phyloP scores from a whole-genome alignment of 1,284 basidiomycete species.

The Ceratobasidium sp. region DNA sequence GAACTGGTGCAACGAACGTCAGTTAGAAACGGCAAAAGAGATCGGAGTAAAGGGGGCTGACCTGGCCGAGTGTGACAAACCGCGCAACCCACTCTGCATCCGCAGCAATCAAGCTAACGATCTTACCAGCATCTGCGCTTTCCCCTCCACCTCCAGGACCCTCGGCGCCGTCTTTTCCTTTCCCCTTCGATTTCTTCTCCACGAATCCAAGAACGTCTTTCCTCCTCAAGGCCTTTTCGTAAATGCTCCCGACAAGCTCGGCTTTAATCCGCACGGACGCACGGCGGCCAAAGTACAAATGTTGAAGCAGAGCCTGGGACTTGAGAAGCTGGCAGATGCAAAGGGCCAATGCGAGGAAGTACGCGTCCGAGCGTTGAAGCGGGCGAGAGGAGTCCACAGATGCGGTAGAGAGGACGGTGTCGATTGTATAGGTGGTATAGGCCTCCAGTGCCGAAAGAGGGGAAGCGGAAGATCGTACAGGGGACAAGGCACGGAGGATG shows the following conservation, averaged over 20 bases:
- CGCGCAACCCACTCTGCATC: slow-evolving; percentile 39
- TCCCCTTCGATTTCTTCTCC: slow-evolving; percentile 3
- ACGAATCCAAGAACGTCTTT: slow-evolving; percentile 44
- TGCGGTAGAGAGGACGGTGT: not conserved
- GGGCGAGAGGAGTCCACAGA: not conserved
- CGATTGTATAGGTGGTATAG: slow-evolving; percentile 1
- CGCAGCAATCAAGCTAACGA: slow-evolving; percentile 36
- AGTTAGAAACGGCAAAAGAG: not conserved
- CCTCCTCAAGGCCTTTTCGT: slow-evolving; percentile 45
- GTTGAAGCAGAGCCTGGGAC: slow-evolving; percentile 41
- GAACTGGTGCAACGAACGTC: slow-evolving; percentile 62
- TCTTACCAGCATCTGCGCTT: not conserved
- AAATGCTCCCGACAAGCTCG: slow-evolving; percentile 46
- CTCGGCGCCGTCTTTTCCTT: not conserved
- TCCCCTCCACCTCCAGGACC: too few relatives aligned
- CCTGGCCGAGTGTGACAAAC: slow-evolving; percentile 5
- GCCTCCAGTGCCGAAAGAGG: slow-evolving; percentile 3
- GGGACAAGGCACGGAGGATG: slow-evolving; percentile 26
- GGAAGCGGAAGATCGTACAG: not conserved
- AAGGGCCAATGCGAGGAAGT: slow-evolving; percentile 35
- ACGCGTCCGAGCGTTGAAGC: slow-evolving; percentile 35
- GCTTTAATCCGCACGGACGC: slow-evolving; percentile 28
- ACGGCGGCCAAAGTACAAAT: slow-evolving; percentile 38
- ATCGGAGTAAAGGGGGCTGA: not conserved
- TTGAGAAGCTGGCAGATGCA: slow-evolving; percentile 43